Conservation (phyloP, 108 stramenopile genomes). For the Phaeodactylum tricornutum region DNA sequence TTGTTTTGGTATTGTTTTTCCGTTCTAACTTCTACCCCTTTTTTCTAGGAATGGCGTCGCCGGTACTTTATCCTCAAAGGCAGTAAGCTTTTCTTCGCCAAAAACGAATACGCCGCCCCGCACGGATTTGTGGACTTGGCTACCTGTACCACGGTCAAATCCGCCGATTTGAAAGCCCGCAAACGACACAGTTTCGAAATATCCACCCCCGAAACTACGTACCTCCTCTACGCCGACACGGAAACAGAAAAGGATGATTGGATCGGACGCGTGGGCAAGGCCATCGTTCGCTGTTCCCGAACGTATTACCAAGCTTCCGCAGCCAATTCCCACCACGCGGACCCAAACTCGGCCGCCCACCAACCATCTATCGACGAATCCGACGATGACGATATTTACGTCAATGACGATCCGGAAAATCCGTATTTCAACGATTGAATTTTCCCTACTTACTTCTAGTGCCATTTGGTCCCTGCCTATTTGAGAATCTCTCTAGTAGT, state of each 20-base stretch:
- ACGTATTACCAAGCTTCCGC: conserved; percentile 37
- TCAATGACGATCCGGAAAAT: conserved; percentile 65
- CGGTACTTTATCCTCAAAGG: conserved; percentile 98
- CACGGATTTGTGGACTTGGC: conserved; percentile 94
- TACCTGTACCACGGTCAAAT: conserved; percentile 97
- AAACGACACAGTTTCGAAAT: conserved; percentile 97
- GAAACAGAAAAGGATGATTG: conserved; percentile 99
- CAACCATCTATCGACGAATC: conserved; percentile 46
- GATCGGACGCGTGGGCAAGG: conserved; percentile 97
- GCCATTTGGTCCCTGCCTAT: too few relatives aligned
- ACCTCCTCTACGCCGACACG: conserved; percentile 94
- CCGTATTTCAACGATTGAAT: conserved; percentile 82
- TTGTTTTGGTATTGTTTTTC: too few relatives aligned
- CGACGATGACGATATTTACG: conserved; percentile 55
- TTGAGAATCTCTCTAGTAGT: too few relatives aligned
- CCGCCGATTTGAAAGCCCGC: conserved; percentile 90
- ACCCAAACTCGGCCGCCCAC: conserved; percentile 4
- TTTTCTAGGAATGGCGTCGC: conserved; percentile 90
- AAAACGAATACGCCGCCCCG: conserved; percentile 62
- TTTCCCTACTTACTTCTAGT: too few relatives aligned
- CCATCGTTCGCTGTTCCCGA: conserved; percentile 92
- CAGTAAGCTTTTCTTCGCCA: conserved; percentile 91
- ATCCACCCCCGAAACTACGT: conserved; percentile 91
- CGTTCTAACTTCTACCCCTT: conserved; percentile 2
- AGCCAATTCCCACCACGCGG: neutral